A percentile compares a stretch with the other conserved stretches of the same genome.
Evolutionary conservation across 2,329 filamentous ascomycete species (phyloP).

Genomic region (Nigrograna mackinnonii): DNA sequence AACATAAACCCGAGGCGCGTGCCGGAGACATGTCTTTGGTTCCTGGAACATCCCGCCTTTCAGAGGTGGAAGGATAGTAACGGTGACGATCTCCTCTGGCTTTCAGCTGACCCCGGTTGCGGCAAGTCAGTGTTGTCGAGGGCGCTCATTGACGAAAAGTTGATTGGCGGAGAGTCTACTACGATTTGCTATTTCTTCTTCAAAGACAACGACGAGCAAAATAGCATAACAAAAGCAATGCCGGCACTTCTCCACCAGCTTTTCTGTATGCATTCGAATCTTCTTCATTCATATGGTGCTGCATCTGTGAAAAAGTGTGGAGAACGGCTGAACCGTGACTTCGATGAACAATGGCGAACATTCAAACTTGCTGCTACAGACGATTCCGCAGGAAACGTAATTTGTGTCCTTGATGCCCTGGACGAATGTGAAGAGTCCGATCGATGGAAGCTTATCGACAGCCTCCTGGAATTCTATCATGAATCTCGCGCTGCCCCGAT

Average conservation of each 20-base stretch:
- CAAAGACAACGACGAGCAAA: slow-evolving; percentile 42
- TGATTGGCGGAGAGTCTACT: slow-evolving; percentile 11
- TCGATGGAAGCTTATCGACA: slow-evolving; percentile 12
- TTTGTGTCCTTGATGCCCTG: slow-evolving; percentile 28
- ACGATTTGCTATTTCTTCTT: slow-evolving; percentile 42
- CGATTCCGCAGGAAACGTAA: slow-evolving; percentile 11
- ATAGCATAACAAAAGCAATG: slow-evolving; percentile 28
- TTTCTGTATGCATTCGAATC: slow-evolving; percentile 11
- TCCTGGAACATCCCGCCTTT: slow-evolving; percentile 4
- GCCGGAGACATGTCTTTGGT: slow-evolving; percentile 4
- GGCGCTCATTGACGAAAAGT: slow-evolving; percentile 36
- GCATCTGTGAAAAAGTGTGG: slow-evolving; percentile 22
- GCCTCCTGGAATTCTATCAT: slow-evolving; percentile 11
- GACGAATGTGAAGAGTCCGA: slow-evolving; percentile 21
- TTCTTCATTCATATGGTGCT: slow-evolving; percentile 18
- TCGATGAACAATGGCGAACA: slow-evolving; percentile 8
- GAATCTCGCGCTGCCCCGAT: background rate
- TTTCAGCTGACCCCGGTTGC: slow-evolving; percentile 46
- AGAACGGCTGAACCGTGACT: slow-evolving; percentile 13
- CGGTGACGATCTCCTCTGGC: slow-evolving; percentile 35
- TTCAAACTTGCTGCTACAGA: slow-evolving; percentile 8
- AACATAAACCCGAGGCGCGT: slow-evolving; percentile 1
- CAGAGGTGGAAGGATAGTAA: slow-evolving; percentile 3
- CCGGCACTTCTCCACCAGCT: slow-evolving; percentile 44
- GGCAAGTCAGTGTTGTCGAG: slow-evolving; percentile 45